Conservation (phyloP, 208 protist species). For the Leptomonas pyrrhocoris region DNA sequence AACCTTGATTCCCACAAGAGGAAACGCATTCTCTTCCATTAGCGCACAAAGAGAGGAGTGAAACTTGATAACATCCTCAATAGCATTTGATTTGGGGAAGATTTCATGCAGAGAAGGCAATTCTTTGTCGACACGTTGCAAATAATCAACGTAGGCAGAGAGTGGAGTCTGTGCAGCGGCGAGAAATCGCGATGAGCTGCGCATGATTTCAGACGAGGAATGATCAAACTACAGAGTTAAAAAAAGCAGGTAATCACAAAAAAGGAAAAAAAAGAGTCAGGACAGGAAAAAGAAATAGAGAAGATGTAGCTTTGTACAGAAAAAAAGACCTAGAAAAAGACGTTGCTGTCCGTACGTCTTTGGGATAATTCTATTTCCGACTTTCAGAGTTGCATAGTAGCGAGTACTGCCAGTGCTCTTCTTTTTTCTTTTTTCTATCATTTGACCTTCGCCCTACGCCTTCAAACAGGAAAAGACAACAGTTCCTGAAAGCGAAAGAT, state of each 20-base stretch:
- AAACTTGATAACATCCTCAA: slow-evolving; percentile 62
- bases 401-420: no score
- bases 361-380: no score
- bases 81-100: slow-evolving; percentile 53
- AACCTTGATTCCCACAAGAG: slow-evolving; percentile 78
- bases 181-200: slow-evolving; percentile 19
- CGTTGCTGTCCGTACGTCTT: no score
- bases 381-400: no score
- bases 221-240: neutral
- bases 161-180: slow-evolving; percentile 32
- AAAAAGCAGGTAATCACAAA: slow-evolving; percentile 15
- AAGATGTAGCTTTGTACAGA: neutral
- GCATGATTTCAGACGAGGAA: slow-evolving; percentile 12
- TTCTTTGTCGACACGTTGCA: slow-evolving; percentile 62
- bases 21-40: slow-evolving; percentile 54
- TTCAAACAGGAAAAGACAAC: no score
- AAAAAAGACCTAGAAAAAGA: no score
- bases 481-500: no score
- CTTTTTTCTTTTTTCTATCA: no score
- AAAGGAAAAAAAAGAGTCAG: neutral
- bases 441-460: no score
- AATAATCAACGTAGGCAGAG: slow-evolving; percentile 68
- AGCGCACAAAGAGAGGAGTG: slow-evolving; percentile 66
- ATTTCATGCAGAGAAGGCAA: slow-evolving; percentile 67
- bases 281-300: neutral